Evolutionary conservation across 306 rosid genomes (phyloP).

Genomic region (Cucumis melo): DNA sequence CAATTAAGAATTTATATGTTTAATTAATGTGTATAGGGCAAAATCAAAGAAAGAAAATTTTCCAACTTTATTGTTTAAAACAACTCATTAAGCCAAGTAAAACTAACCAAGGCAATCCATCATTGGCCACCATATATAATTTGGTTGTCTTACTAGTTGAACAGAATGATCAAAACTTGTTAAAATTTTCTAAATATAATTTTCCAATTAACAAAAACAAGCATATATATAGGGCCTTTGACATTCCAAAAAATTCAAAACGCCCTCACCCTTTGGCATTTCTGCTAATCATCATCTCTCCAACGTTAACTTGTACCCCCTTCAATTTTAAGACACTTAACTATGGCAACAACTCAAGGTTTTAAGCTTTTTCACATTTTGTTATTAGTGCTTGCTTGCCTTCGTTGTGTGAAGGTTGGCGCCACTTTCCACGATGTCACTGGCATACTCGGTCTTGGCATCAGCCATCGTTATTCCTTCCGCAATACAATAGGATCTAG

Average conservation of each 20-base stretch:
- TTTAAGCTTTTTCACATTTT: background rate
- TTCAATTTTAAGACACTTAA: background rate
- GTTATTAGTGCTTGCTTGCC: background rate
- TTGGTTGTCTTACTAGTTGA: too few relatives aligned
- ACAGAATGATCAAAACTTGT: background rate
- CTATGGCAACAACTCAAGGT: too few relatives aligned
- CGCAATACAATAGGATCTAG: background rate
- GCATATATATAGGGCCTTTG: background rate
- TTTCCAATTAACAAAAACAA: background rate
- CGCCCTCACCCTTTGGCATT: too few relatives aligned
- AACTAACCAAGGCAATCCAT: background rate
- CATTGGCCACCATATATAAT: too few relatives aligned
- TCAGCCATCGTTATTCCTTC: background rate
- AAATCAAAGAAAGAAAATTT: background rate
- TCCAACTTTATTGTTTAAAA: background rate
- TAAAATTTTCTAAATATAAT: background rate
- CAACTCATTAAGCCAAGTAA: background rate
- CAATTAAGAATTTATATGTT: too few relatives aligned
- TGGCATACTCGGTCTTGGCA: background rate
- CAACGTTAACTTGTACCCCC: background rate
- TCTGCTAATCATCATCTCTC: too few relatives aligned
- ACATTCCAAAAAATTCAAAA: background rate
- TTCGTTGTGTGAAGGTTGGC: background rate
- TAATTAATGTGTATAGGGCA: too few relatives aligned
- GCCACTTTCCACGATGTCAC: background rate